phyloP scores from a whole-genome alignment of 2,329 filamentous ascomycete species.

The Ceratocystis diversiconidia region DNA sequence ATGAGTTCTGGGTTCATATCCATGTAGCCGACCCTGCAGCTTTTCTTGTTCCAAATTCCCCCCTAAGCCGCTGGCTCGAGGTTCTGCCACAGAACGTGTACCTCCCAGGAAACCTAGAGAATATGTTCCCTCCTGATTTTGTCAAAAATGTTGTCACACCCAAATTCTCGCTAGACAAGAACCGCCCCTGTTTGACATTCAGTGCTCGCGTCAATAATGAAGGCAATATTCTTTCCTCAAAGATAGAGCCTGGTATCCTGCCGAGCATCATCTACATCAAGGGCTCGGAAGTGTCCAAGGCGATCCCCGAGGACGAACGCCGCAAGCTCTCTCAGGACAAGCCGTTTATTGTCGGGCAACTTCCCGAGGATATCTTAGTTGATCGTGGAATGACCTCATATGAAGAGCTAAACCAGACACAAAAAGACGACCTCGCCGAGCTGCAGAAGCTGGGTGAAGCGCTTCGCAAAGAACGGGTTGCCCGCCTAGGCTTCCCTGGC shows the following conservation, averaged over 20 bases:
- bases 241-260: constrained; percentile 40
- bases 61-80: constrained; percentile 46
- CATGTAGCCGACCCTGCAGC: constrained; percentile 70
- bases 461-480: constrained; percentile 30
- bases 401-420: constrained; percentile 29
- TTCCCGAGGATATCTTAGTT: constrained; percentile 21
- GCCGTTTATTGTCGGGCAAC: constrained; percentile 24
- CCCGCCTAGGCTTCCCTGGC: constrained; percentile 6
- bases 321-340: constrained; percentile 16
- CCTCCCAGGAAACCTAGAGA: constrained; percentile 40
- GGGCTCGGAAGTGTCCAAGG: constrained; percentile 34
- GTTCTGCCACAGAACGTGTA: constrained; percentile 47
- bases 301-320: constrained; percentile 23
- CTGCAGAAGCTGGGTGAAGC: constrained; percentile 36
- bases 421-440: constrained; percentile 33
- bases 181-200: constrained; percentile 44
- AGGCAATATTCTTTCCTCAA: constrained; percentile 40
- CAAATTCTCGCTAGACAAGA: constrained; percentile 39
- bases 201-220: constrained; percentile 40
- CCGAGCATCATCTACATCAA: constrained; percentile 43
- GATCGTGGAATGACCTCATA: constrained; percentile 32
- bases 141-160: constrained; percentile 31
- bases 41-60: constrained; percentile 44
- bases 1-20: constrained; percentile 59
- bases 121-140: constrained; percentile 39